phyloP scores from a whole-genome alignment of 805 yeast species.

The Starmera quercuum region DNA sequence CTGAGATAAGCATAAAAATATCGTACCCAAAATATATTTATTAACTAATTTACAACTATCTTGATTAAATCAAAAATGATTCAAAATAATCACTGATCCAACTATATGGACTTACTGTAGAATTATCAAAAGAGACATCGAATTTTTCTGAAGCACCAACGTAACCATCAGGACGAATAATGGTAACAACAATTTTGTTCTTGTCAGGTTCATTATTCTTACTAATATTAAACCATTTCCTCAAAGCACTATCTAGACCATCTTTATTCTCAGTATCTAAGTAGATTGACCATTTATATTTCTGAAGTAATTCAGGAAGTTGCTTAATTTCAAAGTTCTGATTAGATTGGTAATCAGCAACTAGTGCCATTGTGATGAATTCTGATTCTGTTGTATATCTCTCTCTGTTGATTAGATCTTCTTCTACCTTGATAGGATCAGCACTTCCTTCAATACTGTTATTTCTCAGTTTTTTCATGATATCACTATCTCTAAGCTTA shows the following conservation, averaged over 20 bases:
- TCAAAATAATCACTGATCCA: no score
- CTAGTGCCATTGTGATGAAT: conserved; percentile 2
- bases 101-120: no score
- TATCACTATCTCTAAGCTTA: background rate
- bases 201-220: background rate
- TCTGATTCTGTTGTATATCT: conserved; percentile 7
- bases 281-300: conserved; percentile 7
- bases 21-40: no score
- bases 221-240: conserved; percentile 4
- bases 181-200: conserved; percentile 3
- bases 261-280: background rate
- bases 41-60: no score
- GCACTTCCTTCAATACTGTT: background rate
- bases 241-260: conserved; percentile 1
- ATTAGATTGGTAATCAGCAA: background rate
- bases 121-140: background rate
- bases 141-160: conserved; percentile 7
- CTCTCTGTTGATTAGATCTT: conserved; percentile 2
- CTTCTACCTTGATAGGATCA: background rate
- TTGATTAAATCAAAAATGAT: no score
- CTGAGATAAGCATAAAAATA: no score
- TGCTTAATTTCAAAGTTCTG: conserved; percentile 1
- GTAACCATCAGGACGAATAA: conserved; percentile 19
- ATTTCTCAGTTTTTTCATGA: no score
- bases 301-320: conserved; percentile 5